Evolutionary conservation across 2,329 filamentous ascomycete species (phyloP), one percentile per base, ranked within the genome.

Genomic region (Cladophialophora chaetospira): DNA sequence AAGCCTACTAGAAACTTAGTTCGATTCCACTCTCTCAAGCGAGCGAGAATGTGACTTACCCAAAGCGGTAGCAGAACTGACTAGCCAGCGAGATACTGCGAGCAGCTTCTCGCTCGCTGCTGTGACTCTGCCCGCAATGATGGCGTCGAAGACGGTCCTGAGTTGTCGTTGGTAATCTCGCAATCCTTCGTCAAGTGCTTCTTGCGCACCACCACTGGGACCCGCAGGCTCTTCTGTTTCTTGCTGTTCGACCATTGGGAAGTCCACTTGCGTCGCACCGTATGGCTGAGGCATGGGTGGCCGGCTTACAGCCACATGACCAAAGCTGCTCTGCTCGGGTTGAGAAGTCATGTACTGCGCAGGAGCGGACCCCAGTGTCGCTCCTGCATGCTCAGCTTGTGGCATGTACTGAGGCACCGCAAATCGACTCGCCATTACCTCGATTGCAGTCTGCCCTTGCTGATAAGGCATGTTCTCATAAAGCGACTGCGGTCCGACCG

Each of bases 381-480:
- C 78, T 69, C 80, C 86, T 66, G 83, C 78, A 69, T 86, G 79
- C 70, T 88, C 87, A 73, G 79, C 80, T 66, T 82, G 75, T 66
- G 77, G 70, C 74, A 91, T 92, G 78, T 94, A 96, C 69, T 88
- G 87, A 76, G 87, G 80, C 70, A 87, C 81, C 60, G 83, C 81
- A 72, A 91, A 84, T 70, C 81, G 81, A 69, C 75, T 85, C 70
- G 85, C 77, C 72, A 92, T 80, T 75, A 91, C 88, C 71, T 91
- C 88, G 75, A 94, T 83, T 60, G 82, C 84, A 75, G 87, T 83
- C 70, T 91, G 88, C 77, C 88, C 55, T 66, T 85, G 78, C 69
- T 86, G 82, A 77, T 91, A 95, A 75, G 86, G 82, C 71, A 86
- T 84, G 69, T 84, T 77, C 73, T 93, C 88, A 77, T 95, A 96